phyloP scores from a whole-genome alignment of 257 asterid species.

The Rauvolfia tetraphylla region DNA sequence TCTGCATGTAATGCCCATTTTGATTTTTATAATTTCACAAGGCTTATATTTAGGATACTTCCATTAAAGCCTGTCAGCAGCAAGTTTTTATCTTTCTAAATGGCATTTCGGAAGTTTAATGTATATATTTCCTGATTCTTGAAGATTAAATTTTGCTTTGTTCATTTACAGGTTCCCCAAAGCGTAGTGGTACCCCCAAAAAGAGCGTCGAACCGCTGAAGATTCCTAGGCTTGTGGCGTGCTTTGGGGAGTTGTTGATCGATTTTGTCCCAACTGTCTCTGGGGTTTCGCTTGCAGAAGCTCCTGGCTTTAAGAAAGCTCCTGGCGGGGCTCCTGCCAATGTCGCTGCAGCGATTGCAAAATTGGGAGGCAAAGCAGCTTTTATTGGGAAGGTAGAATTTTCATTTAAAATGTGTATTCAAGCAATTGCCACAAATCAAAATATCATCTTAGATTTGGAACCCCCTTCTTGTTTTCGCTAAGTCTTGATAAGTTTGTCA shows the following conservation, averaged over 20 bases:
- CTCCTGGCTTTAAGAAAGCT: constrained; percentile 35
- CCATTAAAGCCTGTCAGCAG: not conserved
- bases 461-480: not conserved
- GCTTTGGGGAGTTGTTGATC: constrained; percentile 29
- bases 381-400: constrained; percentile 25
- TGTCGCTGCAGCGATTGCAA: constrained; percentile 29
- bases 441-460: not conserved
- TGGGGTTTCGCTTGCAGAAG: constrained; percentile 27
- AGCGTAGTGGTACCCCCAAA: constrained; percentile 5
- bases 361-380: constrained; percentile 27
- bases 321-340: constrained; percentile 34
- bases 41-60: no score
- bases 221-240: constrained; percentile 19
- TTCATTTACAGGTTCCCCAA: constrained; percentile 5
- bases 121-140: not conserved
- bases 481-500: not conserved
- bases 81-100: not conserved
- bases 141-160: not conserved
- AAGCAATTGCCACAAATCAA: not conserved
- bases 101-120: not conserved
- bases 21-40: no score
- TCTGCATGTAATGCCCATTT: not conserved
- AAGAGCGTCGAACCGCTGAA: not conserved
- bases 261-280: constrained; percentile 27
- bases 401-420: not conserved